A percentile compares a stretch with the other conserved stretches of the same genome.
Evolutionary conservation across 139 green algal genomes (phyloP).

Genomic region (Zygnema circumcarinatum): DNA sequence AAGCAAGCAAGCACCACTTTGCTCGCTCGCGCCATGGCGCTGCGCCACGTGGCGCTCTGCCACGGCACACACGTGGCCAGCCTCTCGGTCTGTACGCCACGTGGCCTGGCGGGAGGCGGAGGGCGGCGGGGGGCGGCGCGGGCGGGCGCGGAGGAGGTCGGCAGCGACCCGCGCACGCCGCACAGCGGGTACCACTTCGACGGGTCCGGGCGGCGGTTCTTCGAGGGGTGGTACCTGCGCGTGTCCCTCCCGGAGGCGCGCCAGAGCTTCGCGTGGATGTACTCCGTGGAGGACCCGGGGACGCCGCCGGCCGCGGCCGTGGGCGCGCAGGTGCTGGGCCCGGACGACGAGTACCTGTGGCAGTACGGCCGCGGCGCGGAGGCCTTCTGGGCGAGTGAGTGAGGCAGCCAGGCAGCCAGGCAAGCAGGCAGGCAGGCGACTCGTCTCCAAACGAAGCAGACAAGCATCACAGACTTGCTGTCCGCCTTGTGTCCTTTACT

Average conservation of each 20-base stretch:
- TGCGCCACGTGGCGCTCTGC: too few species aligned
- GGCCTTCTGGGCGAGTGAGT: conserved; percentile 80
- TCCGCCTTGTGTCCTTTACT: too few species aligned
- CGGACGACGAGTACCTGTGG: conserved; percentile 88
- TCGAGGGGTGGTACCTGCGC: conserved; percentile 96
- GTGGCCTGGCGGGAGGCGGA: too few species aligned
- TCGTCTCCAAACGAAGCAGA: background rate
- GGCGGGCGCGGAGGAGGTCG: too few species aligned
- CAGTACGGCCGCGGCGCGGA: conserved; percentile 76
- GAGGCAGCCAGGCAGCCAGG: too few species aligned
- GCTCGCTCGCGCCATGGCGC: too few species aligned
- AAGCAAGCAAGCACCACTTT: too few species aligned
- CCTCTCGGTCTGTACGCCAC: too few species aligned
- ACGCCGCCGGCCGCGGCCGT: background rate
- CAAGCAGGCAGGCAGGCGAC: background rate
- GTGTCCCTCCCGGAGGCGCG: conserved; percentile 82
- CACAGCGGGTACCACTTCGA: conserved; percentile 83
- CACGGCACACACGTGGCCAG: too few species aligned
- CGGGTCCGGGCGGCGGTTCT: conserved; percentile 75
- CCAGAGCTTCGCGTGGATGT: conserved; percentile 94
- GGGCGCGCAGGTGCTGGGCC: conserved; percentile 87
- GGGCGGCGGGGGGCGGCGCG: too few species aligned
- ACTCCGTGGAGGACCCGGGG: conserved; percentile 88
- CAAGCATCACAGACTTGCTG: too few species aligned
- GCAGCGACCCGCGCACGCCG: conserved; percentile 12